A percentile compares a stretch with the other conserved stretches of the same genome.
phyloP scores from a whole-genome alignment of 306 rosid species.

The Prunus salicina region DNA sequence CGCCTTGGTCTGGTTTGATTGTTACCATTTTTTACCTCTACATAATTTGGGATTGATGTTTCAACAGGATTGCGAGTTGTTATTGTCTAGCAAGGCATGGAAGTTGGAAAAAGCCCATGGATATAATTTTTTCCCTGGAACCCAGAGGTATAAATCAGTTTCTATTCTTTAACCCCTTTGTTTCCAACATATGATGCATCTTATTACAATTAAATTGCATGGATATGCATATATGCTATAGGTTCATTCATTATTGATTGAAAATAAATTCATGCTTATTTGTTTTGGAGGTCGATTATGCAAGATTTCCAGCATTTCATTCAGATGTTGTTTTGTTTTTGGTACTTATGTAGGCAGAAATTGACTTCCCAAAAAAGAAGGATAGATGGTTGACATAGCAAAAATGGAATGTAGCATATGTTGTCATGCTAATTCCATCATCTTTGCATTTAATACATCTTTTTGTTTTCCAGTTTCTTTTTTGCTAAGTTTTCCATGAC shows the following conservation, averaged over 20 bases:
- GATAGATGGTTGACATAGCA: neutral
- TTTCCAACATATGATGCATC: neutral
- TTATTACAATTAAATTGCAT: neutral
- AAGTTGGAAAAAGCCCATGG: slow-evolving; percentile 82
- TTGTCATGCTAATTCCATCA: neutral
- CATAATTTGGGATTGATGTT: slow-evolving; percentile 17
- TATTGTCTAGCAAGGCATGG: slow-evolving; percentile 74
- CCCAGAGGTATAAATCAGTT: slow-evolving; percentile 57
- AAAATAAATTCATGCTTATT: neutral
- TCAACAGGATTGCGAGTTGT: slow-evolving; percentile 73
- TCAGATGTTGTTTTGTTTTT: neutral
- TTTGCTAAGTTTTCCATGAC: neutral
- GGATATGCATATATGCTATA: neutral
- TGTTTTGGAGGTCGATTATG: neutral
- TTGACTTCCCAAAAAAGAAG: neutral
- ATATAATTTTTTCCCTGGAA: slow-evolving; percentile 85
- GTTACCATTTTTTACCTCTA: neutral
- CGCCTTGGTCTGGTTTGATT: slow-evolving; percentile 1
- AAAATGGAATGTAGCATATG: neutral
- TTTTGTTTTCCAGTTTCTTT: neutral
- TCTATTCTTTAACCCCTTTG: neutral
- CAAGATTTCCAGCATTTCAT: neutral
- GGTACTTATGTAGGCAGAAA: neutral
- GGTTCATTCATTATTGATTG: too few species aligned
- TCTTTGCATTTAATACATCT: neutral